Base-by-base conservation (phyloP, 176 grass and related monocot species). In the Triticum dicoccoides region DNA sequence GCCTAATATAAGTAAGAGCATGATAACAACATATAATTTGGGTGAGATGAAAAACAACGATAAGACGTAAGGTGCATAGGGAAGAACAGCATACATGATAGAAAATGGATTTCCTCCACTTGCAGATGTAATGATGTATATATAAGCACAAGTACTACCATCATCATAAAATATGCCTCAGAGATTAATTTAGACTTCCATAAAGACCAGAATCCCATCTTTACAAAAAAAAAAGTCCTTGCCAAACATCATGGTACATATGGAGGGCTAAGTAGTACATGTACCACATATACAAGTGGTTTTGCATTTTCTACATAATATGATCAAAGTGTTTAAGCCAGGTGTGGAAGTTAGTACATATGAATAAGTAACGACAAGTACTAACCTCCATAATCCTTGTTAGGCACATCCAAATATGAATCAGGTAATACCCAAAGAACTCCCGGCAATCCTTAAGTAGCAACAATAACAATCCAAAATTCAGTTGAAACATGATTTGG, bases 341-440 rank as follows among this genome's bases (percentile, higher is more conserved):
- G 42, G 72, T 68, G 20, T 80, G 64, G 33, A 64, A 67, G 38
- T 76, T 33, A 21, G 12, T 59, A 89, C 56, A 49, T 41, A 24
- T 17, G 34, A 64, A 47, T 25, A 47, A 56, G 34, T 64, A 77
- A 51, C 5, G 61, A 37, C 21, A 11, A 8, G 29, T 69, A 83
- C 66, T 21, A 82, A 98, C 96, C 96, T 98, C 96, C 96, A 54
- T 98, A 98, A 44, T 98, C 96, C 86, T 98, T 94, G 89, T 98
- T 98, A 29, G 96, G 92, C 69, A 98, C 96, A 92, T 98, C 96
- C 81, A 98, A 83, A 75, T 98, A 98, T 3, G 96, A 98, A 92
- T 98, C 96, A 69, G 96, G 96, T 76, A 98, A 91, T 73, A 98
- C 96, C 96, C 96, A 98, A 77, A 98, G 96, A 88, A 98, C 96